A percentile compares a stretch with the other conserved stretches of the same genome.
Conservation (phyloP, 2,329 filamentous ascomycete species). For the Waltergamsia citrina region DNA sequence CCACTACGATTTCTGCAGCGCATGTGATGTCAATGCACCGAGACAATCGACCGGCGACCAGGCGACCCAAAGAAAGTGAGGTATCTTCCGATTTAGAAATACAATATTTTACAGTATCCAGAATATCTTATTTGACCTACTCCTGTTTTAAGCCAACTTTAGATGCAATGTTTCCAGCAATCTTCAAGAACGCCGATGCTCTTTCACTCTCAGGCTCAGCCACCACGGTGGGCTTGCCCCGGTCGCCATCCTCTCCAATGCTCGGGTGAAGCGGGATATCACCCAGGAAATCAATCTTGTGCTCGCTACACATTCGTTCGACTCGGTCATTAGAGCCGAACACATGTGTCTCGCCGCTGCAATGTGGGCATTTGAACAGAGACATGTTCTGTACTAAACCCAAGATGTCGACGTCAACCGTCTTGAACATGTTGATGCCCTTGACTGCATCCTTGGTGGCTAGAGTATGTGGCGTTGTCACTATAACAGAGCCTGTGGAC, state of each 20-base stretch:
- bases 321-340: conserved; percentile 63
- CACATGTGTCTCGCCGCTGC: conserved; percentile 62
- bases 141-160: conserved; percentile 27
- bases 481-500: conserved; percentile 62
- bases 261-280: conserved; percentile 80
- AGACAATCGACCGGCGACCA: too few species aligned
- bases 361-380: conserved; percentile 72
- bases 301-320: conserved; percentile 56
- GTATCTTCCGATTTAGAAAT: conserved; percentile 4
- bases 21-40: too few species aligned
- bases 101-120: conserved; percentile 1
- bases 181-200: conserved; percentile 60
- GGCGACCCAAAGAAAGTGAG: too few species aligned
- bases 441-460: conserved; percentile 87
- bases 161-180: conserved; percentile 48
- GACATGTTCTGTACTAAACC: conserved; percentile 93
- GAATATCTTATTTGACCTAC: conserved; percentile 2
- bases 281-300: conserved; percentile 71
- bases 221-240: conserved; percentile 83
- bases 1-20: too few species aligned
- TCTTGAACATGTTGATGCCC: conserved; percentile 87
- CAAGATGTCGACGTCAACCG: conserved; percentile 69
- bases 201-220: conserved; percentile 70
- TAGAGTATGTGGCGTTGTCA: conserved; percentile 90
- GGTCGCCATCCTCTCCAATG: conserved; percentile 81